A percentile compares a stretch with the other conserved stretches of the same genome.
phyloP scores from a whole-genome alignment of 148 eudicot genomes.

The Rhododendron henanense region DNA sequence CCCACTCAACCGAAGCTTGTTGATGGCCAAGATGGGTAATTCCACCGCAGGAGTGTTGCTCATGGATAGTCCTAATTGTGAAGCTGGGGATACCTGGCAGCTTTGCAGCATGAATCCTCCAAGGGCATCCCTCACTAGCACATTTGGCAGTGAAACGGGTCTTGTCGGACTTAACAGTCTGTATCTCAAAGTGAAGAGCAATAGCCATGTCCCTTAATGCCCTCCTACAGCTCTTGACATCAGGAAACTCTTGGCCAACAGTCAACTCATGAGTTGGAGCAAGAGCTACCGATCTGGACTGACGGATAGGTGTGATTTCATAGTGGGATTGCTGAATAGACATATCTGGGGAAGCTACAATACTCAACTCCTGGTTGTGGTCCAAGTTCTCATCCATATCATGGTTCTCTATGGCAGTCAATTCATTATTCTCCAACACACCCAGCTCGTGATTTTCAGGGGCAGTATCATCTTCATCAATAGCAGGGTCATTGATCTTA shows the following conservation, averaged over 20 bases:
- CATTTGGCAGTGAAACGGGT: slow-evolving; percentile 79
- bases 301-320: slow-evolving; percentile 35
- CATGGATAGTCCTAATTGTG: slow-evolving; percentile 62
- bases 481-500: slow-evolving; percentile 23
- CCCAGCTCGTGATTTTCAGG: slow-evolving; percentile 20
- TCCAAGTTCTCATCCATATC: slow-evolving; percentile 35
- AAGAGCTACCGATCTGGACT: slow-evolving; percentile 39
- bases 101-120: slow-evolving; percentile 81
- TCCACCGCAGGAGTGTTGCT: slow-evolving; percentile 58
- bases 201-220: slow-evolving; percentile 59
- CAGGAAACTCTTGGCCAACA: slow-evolving; percentile 71
- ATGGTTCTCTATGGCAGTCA: slow-evolving; percentile 29
- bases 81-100: slow-evolving; percentile 72
- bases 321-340: slow-evolving; percentile 31
- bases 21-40: slow-evolving; percentile 73
- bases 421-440: slow-evolving; percentile 29
- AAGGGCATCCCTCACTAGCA: slow-evolving; percentile 74
- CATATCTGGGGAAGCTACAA: slow-evolving; percentile 28
- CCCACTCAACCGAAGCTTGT: slow-evolving; percentile 83
- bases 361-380: slow-evolving; percentile 28
- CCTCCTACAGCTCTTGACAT: slow-evolving; percentile 65
- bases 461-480: slow-evolving; percentile 25
- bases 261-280: slow-evolving; percentile 45
- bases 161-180: slow-evolving; percentile 69
- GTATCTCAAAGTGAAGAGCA: slow-evolving; percentile 71